phyloP scores from a whole-genome alignment of 2,329 filamentous ascomycete genomes.

The Monilinia aucupariae region DNA sequence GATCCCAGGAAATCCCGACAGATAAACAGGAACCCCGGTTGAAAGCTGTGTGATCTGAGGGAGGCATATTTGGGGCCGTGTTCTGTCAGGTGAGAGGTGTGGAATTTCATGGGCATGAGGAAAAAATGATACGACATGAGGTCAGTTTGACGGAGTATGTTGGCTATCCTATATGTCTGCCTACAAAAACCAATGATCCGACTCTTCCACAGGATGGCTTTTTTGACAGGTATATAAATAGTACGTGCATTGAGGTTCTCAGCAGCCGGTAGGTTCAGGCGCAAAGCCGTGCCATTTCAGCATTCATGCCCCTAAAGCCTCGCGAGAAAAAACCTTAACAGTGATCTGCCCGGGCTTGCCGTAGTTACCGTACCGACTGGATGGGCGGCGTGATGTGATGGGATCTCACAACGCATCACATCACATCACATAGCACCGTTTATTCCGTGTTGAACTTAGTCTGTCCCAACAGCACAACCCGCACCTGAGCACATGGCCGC shows the following conservation, averaged over 20 bases:
- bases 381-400: slow-evolving; percentile 12
- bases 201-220: neutral
- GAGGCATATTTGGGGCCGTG: neutral
- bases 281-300: neutral
- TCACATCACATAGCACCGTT: slow-evolving; percentile 16
- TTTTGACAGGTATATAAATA: slow-evolving; percentile 6
- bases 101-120: neutral
- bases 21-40: slow-evolving; percentile 2
- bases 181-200: neutral
- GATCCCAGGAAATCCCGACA: neutral
- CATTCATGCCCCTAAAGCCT: slow-evolving; percentile 2
- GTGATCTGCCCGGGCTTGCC: slow-evolving; percentile 5
- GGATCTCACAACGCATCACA: slow-evolving; percentile 1
- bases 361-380: slow-evolving; percentile 12
- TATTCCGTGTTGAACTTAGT: slow-evolving; percentile 1
- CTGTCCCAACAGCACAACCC: neutral
- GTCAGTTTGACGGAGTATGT: neutral
- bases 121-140: neutral
- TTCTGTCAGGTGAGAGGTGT: neutral
- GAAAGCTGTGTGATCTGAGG: neutral
- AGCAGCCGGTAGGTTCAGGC: neutral
- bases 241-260: neutral
- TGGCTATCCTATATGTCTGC: neutral
- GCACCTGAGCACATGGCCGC: slow-evolving; percentile 7
- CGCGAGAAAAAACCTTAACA: slow-evolving; percentile 1